Evolutionary conservation across 2,329 filamentous ascomycete genomes (phyloP).

Genomic region (Sporothrix brasiliensis): DNA sequence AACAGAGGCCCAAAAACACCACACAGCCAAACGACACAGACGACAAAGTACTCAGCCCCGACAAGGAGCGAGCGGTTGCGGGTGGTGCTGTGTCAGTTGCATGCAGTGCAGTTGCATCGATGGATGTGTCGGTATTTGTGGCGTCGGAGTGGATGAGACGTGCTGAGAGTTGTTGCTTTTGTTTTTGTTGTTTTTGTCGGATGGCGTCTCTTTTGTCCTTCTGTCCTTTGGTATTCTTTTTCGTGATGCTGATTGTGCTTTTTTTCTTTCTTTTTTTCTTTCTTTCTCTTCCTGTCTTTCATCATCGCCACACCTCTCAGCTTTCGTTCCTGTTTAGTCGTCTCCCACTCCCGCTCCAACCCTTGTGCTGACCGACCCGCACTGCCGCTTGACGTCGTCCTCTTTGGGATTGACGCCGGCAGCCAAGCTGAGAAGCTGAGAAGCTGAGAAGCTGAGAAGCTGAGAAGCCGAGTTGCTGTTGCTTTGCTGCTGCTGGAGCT

Average conservation of each 20-base stretch:
- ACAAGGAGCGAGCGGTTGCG: neutral
- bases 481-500: too few relatives aligned
- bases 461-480: neutral
- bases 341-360: neutral
- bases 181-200: too few relatives aligned
- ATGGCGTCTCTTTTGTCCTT: too few relatives aligned
- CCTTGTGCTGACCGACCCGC: neutral
- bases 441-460: neutral
- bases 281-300: neutral
- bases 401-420: neutral
- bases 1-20: neutral
- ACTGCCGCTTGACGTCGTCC: conserved; percentile 2
- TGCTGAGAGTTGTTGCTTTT: too few relatives aligned
- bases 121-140: neutral
- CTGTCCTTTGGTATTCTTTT: too few relatives aligned
- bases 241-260: too few relatives aligned
- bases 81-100: too few relatives aligned
- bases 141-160: neutral
- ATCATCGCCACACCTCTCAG: neutral
- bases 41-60: neutral
- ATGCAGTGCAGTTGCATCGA: neutral
- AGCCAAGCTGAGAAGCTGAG: neutral
- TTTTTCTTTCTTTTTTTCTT: too few relatives aligned
- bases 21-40: too few relatives aligned
- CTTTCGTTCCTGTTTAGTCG: neutral